These are phyloP conservation scores for Penicillium crustosum DNA, from an alignment of 2,329 filamentous ascomycete genomes.

Conservation along the genomic window DNA sequence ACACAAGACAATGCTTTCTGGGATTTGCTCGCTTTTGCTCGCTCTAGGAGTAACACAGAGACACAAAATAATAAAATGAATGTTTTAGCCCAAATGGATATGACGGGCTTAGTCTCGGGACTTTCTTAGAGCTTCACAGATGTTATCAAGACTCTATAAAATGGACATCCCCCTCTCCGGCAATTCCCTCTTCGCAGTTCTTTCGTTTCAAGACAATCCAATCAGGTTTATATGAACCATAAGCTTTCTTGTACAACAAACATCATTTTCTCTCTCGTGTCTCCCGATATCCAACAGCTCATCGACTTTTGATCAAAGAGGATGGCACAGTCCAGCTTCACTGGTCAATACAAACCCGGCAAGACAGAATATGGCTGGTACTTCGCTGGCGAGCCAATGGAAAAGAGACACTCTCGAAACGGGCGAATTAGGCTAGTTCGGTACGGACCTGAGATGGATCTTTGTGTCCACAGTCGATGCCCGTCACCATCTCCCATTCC, in stretches of 20 bases:
- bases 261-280: background rate
- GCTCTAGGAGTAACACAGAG: constrained; percentile 1
- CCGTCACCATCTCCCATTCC: constrained; percentile 9
- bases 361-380: constrained; percentile 4
- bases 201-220: constrained; percentile 3
- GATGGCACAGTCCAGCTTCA: constrained; percentile 6
- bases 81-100: constrained; percentile 2
- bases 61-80: background rate
- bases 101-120: constrained; percentile 3
- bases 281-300: background rate
- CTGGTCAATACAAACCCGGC: background rate
- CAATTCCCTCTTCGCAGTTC: constrained; percentile 4
- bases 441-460: constrained; percentile 1
- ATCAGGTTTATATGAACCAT: background rate
- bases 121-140: constrained; percentile 1
- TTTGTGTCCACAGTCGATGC: constrained; percentile 5
- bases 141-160: constrained; percentile 5
- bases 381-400: constrained; percentile 9
- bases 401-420: constrained; percentile 1
- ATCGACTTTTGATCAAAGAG: background rate
- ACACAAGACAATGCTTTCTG: background rate
- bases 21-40: background rate
- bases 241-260: background rate
- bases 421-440: constrained; percentile 5
- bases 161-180: background rate